phyloP scores from a whole-genome alignment of 345 rosid species.

The Populus davidiana region DNA sequence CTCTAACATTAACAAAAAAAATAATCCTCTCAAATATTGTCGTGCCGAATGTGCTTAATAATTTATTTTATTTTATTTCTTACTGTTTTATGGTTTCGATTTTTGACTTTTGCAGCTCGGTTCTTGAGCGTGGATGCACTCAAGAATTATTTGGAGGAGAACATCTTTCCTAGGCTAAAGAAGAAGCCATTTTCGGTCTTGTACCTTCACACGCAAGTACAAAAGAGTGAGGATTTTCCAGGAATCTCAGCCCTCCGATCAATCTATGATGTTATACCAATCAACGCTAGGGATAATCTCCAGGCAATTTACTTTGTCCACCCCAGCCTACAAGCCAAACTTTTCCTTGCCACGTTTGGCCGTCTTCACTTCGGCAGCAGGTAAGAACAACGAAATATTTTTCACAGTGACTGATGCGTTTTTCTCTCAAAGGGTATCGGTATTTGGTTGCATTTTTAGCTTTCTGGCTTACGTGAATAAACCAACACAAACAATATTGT shows the following conservation, averaged over 20 bases:
- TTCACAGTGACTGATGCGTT: background rate
- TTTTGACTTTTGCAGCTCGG: slow-evolving; percentile 28
- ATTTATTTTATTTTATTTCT: background rate
- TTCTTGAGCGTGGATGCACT: slow-evolving; percentile 34
- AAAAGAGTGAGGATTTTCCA: slow-evolving; percentile 48
- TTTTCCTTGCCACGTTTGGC: slow-evolving; percentile 64
- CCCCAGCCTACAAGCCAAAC: slow-evolving; percentile 48
- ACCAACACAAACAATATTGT: too few species aligned
- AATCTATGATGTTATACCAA: slow-evolving; percentile 46
- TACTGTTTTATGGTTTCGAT: background rate
- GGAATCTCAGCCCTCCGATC: slow-evolving; percentile 52
- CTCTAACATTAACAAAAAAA: background rate
- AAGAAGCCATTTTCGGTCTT: slow-evolving; percentile 45
- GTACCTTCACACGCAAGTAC: slow-evolving; percentile 50
- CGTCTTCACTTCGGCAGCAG: slow-evolving; percentile 52
- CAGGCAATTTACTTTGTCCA: slow-evolving; percentile 55
- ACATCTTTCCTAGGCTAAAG: slow-evolving; percentile 33
- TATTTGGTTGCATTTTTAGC: background rate
- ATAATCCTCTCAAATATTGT: too few species aligned
- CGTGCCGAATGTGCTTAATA: background rate
- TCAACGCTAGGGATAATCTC: slow-evolving; percentile 32
- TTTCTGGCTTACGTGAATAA: too few species aligned
- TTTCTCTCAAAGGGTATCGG: too few species aligned
- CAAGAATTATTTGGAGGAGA: slow-evolving; percentile 49
- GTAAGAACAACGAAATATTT: slow-evolving; percentile 17